A percentile compares a stretch with the other conserved stretches of the same genome.
Conservation (phyloP, 805 yeast species). For the Blastobotrys chiropterorum region DNA sequence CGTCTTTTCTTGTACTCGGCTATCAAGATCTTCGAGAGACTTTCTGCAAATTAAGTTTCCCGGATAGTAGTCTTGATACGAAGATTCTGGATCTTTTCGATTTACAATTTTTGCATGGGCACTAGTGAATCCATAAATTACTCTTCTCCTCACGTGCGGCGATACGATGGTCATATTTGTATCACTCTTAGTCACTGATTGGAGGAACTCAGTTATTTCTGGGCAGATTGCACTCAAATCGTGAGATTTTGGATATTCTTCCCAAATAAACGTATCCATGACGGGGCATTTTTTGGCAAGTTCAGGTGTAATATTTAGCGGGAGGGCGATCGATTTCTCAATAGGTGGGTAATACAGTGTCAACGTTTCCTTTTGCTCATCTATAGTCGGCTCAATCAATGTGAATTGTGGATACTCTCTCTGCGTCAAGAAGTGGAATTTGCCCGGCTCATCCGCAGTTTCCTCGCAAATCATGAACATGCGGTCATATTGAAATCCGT, state of each 20-base stretch:
- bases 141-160: conserved; percentile 21
- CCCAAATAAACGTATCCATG: conserved; percentile 25
- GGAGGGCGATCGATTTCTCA: conserved; percentile 12
- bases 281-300: conserved; percentile 10
- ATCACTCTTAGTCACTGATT: background rate
- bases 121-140: conserved; percentile 15
- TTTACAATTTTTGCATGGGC: conserved; percentile 8
- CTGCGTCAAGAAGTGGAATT: conserved; percentile 25
- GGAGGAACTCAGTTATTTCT: conserved; percentile 13
- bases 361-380: conserved; percentile 12
- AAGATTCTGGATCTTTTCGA: conserved; percentile 13
- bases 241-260: conserved; percentile 18
- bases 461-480: conserved; percentile 25
- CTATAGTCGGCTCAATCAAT: conserved; percentile 18
- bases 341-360: conserved; percentile 15
- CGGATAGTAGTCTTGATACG: conserved; percentile 31
- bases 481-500: conserved; percentile 31
- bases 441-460: conserved; percentile 4
- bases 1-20: conserved; percentile 17
- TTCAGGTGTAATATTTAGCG: conserved; percentile 13
- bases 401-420: conserved; percentile 26
- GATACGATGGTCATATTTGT: conserved; percentile 20
- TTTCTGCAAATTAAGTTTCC: conserved; percentile 26
- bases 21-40: conserved; percentile 22
- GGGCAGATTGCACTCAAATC: conserved; percentile 21